phyloP scores from a whole-genome alignment of 2,329 filamentous ascomycete species.

The Westerdykella aurantiaca region DNA sequence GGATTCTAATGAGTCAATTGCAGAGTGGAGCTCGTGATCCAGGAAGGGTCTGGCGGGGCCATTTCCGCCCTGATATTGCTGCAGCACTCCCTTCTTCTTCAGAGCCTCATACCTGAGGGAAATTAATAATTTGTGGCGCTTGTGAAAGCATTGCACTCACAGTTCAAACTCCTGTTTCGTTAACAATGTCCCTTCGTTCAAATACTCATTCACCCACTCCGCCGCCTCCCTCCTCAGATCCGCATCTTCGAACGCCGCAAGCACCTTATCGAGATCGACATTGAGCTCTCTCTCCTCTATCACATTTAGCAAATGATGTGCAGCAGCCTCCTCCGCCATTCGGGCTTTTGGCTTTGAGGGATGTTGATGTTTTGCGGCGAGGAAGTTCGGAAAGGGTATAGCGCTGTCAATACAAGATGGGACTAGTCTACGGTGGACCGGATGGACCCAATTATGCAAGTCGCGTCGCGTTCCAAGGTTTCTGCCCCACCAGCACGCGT shows the following conservation, averaged over 20 bases:
- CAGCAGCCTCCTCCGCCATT: conserved; percentile 34
- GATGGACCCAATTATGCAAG: no score
- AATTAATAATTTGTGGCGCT: conserved; percentile 2
- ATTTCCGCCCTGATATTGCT: conserved; percentile 27
- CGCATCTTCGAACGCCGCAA: conserved; percentile 43
- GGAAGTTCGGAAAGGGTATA: conserved; percentile 16
- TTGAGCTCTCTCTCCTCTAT: conserved; percentile 42
- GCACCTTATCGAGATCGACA: conserved; percentile 43
- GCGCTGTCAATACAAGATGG: conserved; percentile 1
- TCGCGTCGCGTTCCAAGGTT: not conserved
- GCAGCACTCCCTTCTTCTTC: conserved; percentile 27
- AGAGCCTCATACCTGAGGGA: conserved; percentile 30
- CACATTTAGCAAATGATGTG: conserved; percentile 41
- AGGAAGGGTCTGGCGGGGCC: conserved; percentile 43
- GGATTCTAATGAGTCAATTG: conserved; percentile 58
- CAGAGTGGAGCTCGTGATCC: conserved; percentile 56
- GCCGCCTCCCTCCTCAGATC: conserved; percentile 38
- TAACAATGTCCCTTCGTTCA: conserved; percentile 43
- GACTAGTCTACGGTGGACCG: not conserved
- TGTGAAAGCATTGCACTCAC: conserved; percentile 25
- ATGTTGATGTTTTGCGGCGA: conserved; percentile 20
- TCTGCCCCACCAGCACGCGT: not conserved
- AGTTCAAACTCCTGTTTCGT: conserved; percentile 46
- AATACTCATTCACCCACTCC: conserved; percentile 45
- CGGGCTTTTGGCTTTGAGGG: conserved; percentile 5